Evolutionary conservation across 23 red algal genomes (phyloP).

Genomic region (Rhodosorus marinus): DNA sequence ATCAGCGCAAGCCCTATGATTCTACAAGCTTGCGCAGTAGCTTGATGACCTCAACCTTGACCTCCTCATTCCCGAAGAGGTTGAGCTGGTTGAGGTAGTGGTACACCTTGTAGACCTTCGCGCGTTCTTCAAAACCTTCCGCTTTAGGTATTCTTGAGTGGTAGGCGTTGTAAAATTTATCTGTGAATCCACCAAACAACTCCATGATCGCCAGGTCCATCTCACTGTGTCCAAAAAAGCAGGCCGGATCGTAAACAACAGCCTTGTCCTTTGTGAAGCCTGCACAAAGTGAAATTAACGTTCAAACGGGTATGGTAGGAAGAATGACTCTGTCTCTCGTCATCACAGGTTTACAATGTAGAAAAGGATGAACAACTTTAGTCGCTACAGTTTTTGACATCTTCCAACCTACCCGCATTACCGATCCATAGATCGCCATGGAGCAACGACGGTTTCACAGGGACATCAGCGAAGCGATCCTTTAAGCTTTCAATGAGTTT

Average conservation of each 20-base stretch:
- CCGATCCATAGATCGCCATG: slow-evolving; percentile 61
- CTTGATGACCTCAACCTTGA: background rate
- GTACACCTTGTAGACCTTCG: background rate
- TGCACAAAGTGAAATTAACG: too few species aligned
- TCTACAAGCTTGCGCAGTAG: background rate
- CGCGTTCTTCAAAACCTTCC: slow-evolving; percentile 1
- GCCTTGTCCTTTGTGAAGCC: slow-evolving; percentile 11
- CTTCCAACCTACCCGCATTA: slow-evolving; percentile 5
- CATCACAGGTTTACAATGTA: too few species aligned
- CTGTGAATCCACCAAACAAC: slow-evolving; percentile 29
- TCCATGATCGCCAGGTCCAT: slow-evolving; percentile 18
- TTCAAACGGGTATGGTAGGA: too few species aligned
- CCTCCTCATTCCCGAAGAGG: background rate
- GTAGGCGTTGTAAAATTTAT: slow-evolving; percentile 20
- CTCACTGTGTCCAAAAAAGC: slow-evolving; percentile 18
- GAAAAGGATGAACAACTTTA: too few species aligned
- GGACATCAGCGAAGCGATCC: slow-evolving; percentile 26
- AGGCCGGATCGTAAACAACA: slow-evolving; percentile 31
- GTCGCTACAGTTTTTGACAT: background rate
- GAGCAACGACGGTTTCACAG: slow-evolving; percentile 16
- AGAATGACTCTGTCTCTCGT: too few species aligned
- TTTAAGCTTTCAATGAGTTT: slow-evolving; percentile 35
- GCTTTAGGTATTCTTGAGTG: slow-evolving; percentile 2
- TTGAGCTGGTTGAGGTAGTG: slow-evolving; percentile 1
- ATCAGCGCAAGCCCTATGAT: too few species aligned